Evolutionary conservation across 2,329 filamentous ascomycete species (phyloP), one percentile per base, ranked within the genome.

Genomic region (Curvularia spicifera): DNA sequence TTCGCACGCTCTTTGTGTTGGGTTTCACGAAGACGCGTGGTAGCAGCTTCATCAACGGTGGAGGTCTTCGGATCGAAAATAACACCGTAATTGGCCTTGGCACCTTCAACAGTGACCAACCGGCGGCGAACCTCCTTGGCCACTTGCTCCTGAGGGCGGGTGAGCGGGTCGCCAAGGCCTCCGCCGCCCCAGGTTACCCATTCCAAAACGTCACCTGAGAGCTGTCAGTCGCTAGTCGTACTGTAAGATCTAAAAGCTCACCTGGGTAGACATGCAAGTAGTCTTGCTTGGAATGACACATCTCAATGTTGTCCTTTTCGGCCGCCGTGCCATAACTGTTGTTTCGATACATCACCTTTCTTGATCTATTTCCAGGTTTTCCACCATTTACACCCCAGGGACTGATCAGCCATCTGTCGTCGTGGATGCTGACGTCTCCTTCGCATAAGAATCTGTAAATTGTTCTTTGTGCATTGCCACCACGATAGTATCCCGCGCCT

Each of bases 181-280:
- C 80, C 81, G 28, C 80, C 81, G 45, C 81, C 80, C 81, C 80
- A 83, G 4, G 81, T 83, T 29, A 81, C 76, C 78, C 78, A 83
- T 69, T 83, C 80, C 5, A 83, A 77, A 1, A 82, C 73, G 58
- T 84, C 81, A 12, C 77, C 80, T 74, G 48, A 2, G 33, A 22
- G 8, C 2, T 20, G 18, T 37, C 12, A 29, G 42, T 43, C 20
- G 29, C 57, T 5, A 13, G 15, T 15, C 9, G 5, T 22, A 18
- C 3, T 3, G 26, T 35, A 15, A 31, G n/a, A 6, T 7, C 6
- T 42, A 0, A 3, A 18, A 22, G 61, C 67, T 51, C 63, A 72
- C 72, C 72, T 1, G 78, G 78, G 33, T 77, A 69, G 1, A 83
- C 81, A 15, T 75, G 74, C 26, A 83, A 65, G 61, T 82, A 77